Conservation (phyloP, 345 rosid genomes). For the Garcia nutans region DNA sequence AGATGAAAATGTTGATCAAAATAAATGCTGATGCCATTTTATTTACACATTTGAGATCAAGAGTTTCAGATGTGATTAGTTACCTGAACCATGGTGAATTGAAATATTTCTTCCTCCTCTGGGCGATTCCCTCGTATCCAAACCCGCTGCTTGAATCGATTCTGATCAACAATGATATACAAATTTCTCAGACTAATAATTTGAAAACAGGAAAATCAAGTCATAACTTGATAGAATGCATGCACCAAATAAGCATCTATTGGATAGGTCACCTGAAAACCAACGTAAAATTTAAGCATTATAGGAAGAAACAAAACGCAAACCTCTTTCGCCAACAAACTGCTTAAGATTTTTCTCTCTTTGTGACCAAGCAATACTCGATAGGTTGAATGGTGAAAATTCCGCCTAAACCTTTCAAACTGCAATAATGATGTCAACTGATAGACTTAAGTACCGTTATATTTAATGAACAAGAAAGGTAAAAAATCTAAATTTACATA, state of each 20-base stretch:
- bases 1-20: background rate
- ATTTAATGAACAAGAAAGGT: slow-evolving; percentile 6
- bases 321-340: slow-evolving; percentile 84
- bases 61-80: background rate
- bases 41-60: background rate
- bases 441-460: background rate
- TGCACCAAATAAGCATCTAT: background rate
- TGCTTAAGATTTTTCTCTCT: slow-evolving; percentile 75
- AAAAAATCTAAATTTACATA: background rate
- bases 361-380: slow-evolving; percentile 86
- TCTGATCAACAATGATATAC: slow-evolving; percentile 35
- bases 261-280: background rate
- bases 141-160: slow-evolving; percentile 79
- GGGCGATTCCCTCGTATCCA: slow-evolving; percentile 89
- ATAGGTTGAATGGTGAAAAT: slow-evolving; percentile 89
- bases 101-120: slow-evolving; percentile 84
- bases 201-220: background rate
- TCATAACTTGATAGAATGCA: background rate
- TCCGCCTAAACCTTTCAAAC: slow-evolving; percentile 94
- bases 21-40: background rate
- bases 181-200: background rate
- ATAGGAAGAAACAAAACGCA: slow-evolving; percentile 1
- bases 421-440: slow-evolving; percentile 17
- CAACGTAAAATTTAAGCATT: background rate
- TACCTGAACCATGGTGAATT: slow-evolving; percentile 91